A percentile compares a stretch with the other conserved stretches of the same genome.
Conservation (phyloP, 1,284 basidiomycete genomes). For the Neonothopanus nambi region DNA sequence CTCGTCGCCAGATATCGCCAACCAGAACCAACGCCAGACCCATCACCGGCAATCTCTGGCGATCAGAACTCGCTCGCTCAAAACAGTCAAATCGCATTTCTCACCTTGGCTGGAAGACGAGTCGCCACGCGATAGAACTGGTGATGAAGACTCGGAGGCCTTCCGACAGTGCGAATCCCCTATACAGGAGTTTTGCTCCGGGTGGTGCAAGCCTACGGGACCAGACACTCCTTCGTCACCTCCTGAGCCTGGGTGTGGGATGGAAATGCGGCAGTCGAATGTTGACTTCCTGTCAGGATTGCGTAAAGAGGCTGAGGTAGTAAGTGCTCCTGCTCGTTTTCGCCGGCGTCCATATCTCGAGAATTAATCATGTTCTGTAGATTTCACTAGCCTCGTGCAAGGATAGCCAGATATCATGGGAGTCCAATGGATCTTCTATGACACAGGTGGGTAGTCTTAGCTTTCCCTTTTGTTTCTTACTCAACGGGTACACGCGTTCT, state of each 20-base stretch:
- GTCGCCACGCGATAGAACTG: too few relatives aligned
- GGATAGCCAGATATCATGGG: constrained; percentile 34
- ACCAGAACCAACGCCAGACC: background rate
- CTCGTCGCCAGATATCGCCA: background rate
- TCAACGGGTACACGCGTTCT: too few relatives aligned
- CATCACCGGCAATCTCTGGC: too few relatives aligned
- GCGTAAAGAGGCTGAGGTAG: background rate
- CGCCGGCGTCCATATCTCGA: background rate
- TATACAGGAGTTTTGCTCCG: constrained; percentile 11
- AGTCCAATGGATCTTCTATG: constrained; percentile 32
- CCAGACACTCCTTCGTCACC: background rate
- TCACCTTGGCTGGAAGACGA: constrained; percentile 7
- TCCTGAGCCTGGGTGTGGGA: background rate
- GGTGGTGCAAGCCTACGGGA: constrained; percentile 1
- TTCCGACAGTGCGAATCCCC: constrained; percentile 15
- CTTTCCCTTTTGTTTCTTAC: background rate
- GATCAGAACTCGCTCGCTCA: background rate
- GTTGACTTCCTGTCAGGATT: background rate
- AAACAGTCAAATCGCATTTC: constrained; percentile 7
- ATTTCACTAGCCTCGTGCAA: constrained; percentile 35
- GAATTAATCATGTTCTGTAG: constrained; percentile 16
- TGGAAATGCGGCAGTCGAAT: background rate
- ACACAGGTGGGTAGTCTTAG: constrained; percentile 19
- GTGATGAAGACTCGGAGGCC: background rate
- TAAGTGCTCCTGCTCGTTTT: constrained; percentile 1